Evolutionary conservation across 2,329 filamentous ascomycete species (phyloP), one percentile per base, ranked within the genome.

Genomic region (Pseudopyrenochaeta lycopersici): DNA sequence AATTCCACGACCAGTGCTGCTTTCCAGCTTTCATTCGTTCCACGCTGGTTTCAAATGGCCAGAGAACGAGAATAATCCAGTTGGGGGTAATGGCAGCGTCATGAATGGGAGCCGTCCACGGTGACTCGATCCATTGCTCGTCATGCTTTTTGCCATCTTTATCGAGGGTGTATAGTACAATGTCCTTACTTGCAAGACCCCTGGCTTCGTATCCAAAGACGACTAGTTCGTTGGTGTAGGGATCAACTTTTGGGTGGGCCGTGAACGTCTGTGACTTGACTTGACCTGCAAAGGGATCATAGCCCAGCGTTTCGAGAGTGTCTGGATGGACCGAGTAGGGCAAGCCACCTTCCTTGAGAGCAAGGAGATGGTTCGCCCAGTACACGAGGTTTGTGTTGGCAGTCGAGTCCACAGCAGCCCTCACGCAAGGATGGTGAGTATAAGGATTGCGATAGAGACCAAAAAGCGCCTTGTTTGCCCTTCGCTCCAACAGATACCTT

Each of bases 121-220:
- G 77, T 0, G 71, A 58, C 6, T 73, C 60, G n/a, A 77, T 41
- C 76, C 76, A 78, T 2, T n/a, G 59, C 44, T 70, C 66, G 21
- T 72, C 59, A 21, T 60, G 57, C 39, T 59, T 62, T 1, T 55
- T 54, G 4, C 72, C 72, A 0, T 62, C 14, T 7, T 42, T 42
- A 46, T 75, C 67, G 15, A 75, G 56, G 5, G 64, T 51, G 42
- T 73, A 74, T 21, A 62, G 58, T 9, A 72, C 65, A n/a, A 75
- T 58, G 45, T 75, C 73, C 23, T 29, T 39, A 17, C 44, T 56
- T 3, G 46, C 54, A 7, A 47, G 58, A 6, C 68, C 70, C 46
- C 65, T 74, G 2, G 74, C 73, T 43, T 72, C 69, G 46, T 76
- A 76, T 17, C 68, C 70, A 44, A 63, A 71, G 7, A 59, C 57